These are phyloP conservation scores for Triticum timopheevii DNA, from an alignment of 176 grass and related monocot genomes.

Conservation along the genomic window DNA sequence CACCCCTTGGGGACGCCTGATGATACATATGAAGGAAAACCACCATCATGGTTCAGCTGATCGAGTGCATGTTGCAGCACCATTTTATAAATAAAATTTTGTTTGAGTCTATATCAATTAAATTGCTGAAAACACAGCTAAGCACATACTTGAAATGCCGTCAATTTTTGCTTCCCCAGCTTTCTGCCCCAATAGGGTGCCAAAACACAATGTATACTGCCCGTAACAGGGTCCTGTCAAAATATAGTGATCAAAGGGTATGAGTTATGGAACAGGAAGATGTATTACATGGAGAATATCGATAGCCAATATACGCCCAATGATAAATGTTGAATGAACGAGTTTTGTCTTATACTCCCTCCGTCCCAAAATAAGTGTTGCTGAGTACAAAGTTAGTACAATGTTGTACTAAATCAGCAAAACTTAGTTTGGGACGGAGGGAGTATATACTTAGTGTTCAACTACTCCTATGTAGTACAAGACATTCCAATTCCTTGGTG, in stretches of 20 bases:
- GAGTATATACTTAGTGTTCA: not conserved
- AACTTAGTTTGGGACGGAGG: too few relatives aligned
- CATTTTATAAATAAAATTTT: not conserved
- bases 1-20: constrained; percentile 68
- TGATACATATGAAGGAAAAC: not conserved
- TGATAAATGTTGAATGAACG: not conserved
- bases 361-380: too few relatives aligned
- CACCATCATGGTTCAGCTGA: not conserved
- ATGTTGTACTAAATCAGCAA: too few relatives aligned
- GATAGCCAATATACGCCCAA: not conserved
- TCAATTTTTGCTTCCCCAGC: constrained; percentile 58
- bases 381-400: too few relatives aligned
- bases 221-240: constrained; percentile 72
- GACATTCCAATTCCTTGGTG: not conserved
- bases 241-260: not conserved
- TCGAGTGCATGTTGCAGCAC: not conserved
- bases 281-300: not conserved
- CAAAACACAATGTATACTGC: constrained; percentile 64
- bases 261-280: not conserved
- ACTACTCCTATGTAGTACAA: not conserved
- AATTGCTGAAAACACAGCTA: not conserved
- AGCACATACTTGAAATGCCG: constrained; percentile 54
- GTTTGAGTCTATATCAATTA: not conserved
- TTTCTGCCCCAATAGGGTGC: constrained; percentile 77
- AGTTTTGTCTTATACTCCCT: not conserved